These are phyloP conservation scores for Fomes fomentarius DNA, from an alignment of 1,284 basidiomycete species.

Conservation along the genomic window DNA sequence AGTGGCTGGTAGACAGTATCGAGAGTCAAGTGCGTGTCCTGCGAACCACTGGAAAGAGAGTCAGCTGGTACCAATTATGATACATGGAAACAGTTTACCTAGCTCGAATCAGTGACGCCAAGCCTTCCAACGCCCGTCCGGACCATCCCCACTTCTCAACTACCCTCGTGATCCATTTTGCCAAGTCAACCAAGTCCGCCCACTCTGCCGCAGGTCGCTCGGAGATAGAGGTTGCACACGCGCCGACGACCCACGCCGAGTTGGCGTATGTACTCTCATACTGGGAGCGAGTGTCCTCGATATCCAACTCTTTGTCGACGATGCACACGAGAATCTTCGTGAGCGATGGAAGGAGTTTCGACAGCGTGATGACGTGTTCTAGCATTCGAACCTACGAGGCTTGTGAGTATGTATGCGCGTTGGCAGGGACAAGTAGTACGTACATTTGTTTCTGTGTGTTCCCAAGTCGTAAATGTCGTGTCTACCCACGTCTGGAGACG, in stretches of 20 bases:
- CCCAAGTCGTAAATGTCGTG: constrained; percentile 38
- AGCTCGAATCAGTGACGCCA: constrained; percentile 52
- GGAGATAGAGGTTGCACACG: constrained; percentile 50
- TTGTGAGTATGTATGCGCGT: neutral
- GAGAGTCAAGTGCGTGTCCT: constrained; percentile 36
- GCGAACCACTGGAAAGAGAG: constrained; percentile 20
- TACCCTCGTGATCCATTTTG: constrained; percentile 48
- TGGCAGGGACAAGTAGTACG: constrained; percentile 5
- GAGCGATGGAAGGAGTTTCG: constrained; percentile 50
- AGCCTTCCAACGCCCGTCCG: constrained; percentile 55
- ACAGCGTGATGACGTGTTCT: constrained; percentile 54
- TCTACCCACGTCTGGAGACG: constrained; percentile 51
- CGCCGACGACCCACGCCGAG: constrained; percentile 56
- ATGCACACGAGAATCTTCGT: constrained; percentile 51
- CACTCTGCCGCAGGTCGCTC: constrained; percentile 44
- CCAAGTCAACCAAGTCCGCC: constrained; percentile 47
- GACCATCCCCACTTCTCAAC: constrained; percentile 62
- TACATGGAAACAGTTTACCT: constrained; percentile 39
- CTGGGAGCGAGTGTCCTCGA: constrained; percentile 35
- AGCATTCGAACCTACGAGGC: constrained; percentile 43
- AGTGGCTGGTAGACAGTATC: constrained; percentile 51
- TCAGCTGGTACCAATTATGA: neutral
- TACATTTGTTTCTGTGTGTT: constrained; percentile 39
- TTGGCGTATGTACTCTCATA: constrained; percentile 44
- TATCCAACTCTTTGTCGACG: constrained; percentile 47